These are phyloP conservation scores for Mycena sp. DNA, from an alignment of 1,284 basidiomycete genomes.

Conservation along the genomic window DNA sequence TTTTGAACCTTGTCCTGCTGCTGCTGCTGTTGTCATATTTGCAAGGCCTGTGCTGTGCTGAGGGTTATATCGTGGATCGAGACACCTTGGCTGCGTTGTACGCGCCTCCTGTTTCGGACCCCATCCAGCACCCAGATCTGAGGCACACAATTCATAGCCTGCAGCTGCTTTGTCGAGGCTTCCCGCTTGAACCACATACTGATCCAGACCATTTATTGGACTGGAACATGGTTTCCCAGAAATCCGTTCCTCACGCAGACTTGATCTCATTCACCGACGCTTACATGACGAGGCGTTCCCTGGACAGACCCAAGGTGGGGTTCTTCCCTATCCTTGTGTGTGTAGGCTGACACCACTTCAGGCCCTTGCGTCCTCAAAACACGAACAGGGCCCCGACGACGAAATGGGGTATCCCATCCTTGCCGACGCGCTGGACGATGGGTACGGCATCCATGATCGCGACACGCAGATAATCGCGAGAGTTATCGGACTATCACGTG, in stretches of 20 bases:
- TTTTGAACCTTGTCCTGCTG: conserved; percentile 69
- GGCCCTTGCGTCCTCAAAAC: conserved; percentile 20
- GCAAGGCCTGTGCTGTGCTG: conserved; percentile 66
- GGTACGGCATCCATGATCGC: conserved; percentile 27
- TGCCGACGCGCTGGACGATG: conserved; percentile 41
- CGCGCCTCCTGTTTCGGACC: background rate
- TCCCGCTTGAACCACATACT: conserved; percentile 2
- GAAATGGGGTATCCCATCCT: conserved; percentile 64
- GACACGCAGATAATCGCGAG: conserved; percentile 18
- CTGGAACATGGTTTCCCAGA: conserved; percentile 32
- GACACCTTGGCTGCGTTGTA: conserved; percentile 42
- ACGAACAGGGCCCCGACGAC: conserved; percentile 55
- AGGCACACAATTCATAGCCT: conserved; percentile 66
- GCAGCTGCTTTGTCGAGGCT: conserved; percentile 58
- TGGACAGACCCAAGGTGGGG: conserved; percentile 57
- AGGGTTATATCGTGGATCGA: conserved; percentile 58
- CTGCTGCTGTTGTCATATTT: conserved; percentile 80
- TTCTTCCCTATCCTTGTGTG: conserved; percentile 1
- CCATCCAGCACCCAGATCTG: conserved; percentile 56
- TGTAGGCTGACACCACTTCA: conserved; percentile 3
- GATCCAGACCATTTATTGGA: conserved; percentile 24
- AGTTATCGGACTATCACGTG: conserved; percentile 33
- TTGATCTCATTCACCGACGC: conserved; percentile 66
- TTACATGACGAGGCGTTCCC: conserved; percentile 50
- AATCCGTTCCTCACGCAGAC: conserved; percentile 46